phyloP scores from a whole-genome alignment of 441 rosid genomes.

The Theobroma grandiflorum region DNA sequence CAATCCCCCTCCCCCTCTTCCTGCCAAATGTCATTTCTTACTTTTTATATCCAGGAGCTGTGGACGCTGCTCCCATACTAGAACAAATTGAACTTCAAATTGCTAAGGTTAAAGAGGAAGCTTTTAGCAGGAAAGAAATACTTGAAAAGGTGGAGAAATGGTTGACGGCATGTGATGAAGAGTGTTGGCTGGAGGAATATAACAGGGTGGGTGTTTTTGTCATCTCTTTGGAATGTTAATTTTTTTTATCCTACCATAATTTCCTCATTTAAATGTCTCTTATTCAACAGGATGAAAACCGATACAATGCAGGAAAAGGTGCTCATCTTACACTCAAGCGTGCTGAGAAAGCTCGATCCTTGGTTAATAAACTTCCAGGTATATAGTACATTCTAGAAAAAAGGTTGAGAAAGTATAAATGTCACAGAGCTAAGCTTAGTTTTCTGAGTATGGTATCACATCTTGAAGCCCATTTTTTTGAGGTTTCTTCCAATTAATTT shows the following conservation, averaged over 20 bases:
- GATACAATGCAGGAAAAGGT: conserved; percentile 97
- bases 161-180: conserved; percentile 96
- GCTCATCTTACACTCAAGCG: conserved; percentile 96
- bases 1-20: not conserved
- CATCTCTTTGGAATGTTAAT: not conserved
- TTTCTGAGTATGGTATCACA: not conserved
- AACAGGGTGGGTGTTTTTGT: conserved; percentile 65
- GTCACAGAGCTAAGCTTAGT: not conserved
- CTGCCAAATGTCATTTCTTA: not conserved
- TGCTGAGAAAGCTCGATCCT: conserved; percentile 96
- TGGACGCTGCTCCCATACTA: conserved; percentile 69
- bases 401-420: conserved; percentile 12
- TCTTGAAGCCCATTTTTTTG: not conserved
- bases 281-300: conserved; percentile 76
- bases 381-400: conserved; percentile 19
- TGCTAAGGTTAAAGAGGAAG: conserved; percentile 87
- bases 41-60: conserved; percentile 43
- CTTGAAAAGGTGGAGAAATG: conserved; percentile 96
- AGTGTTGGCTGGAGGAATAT: conserved; percentile 98
- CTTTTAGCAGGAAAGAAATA: conserved; percentile 85
- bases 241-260: not conserved
- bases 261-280: conserved; percentile 31
- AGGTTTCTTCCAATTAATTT: not conserved
- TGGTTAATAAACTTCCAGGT: conserved; percentile 96
- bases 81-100: conserved; percentile 86